Base-by-base conservation (phyloP, 257 asterid genomes). In the Eustoma russellianum region DNA sequence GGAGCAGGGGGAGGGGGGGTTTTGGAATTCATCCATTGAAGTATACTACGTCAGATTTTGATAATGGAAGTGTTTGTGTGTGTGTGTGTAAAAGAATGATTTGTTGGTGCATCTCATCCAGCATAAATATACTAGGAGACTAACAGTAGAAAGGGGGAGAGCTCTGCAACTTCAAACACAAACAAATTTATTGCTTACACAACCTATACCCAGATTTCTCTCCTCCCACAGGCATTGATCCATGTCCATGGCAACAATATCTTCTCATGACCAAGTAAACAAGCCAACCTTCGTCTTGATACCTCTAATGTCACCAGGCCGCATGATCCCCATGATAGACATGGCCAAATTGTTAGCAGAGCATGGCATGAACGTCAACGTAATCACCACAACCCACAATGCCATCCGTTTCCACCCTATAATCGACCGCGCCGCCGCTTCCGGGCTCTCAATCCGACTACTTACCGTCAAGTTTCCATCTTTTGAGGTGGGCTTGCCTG, bases 301-400 rank as follows among this genome's bases (percentile, higher is more conserved):
- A 13, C 94, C 94, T 15, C 70, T 74, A 64, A 9, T 79, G 77
- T 81, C 85, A 14, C 88, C 72, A 49, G 91, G 94, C 66, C 91
- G 81, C 54, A 34, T 70, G 55, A 66, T 81, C n/a, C 88, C 90
- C 15, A 74, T 74, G 78, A 48, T 76, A 9, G 94, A 82, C 64
- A 75, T 85, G 2, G 80, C 84, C 49, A 59, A 69, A 55, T 41
- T 77, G 40, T 73, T 84, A 1, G 85, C 87, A 0, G 62, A 48
- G 7, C 76, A 69, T 0, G 83, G 80, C 3, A 73, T 50, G 1
- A 47, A 38, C 2, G 53, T 79, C 57, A 74, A 85, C 38, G 43
- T 84, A 2, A 47, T 78, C 64, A 68, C 80, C 70, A 78, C 85
- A 3, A 71, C 83, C 18, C 53, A 33, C 2, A 78, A 81, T 19